A percentile compares a stretch with the other conserved stretches of the same genome.
Evolutionary conservation across 768 basidiomycete species (phyloP).

Genomic region (Mycena crocata): DNA sequence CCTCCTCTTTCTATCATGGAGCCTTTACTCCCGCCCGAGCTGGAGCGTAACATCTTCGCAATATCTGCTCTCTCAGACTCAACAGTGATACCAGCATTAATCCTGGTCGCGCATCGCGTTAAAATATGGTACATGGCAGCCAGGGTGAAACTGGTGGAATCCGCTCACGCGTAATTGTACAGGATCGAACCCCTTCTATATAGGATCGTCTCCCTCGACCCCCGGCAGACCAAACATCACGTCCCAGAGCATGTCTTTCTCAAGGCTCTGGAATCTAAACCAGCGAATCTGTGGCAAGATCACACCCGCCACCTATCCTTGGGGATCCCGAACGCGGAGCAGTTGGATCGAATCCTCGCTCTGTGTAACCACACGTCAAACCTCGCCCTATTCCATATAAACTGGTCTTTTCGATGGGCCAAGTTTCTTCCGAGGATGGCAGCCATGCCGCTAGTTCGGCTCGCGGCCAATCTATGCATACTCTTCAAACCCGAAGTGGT

Average conservation of each 20-base stretch:
- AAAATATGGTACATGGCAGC: not conserved
- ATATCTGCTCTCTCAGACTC: conserved; percentile 4
- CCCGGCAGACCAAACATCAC: not conserved
- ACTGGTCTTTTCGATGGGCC: not conserved
- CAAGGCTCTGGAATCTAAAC: not conserved
- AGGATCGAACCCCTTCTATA: conserved; percentile 7
- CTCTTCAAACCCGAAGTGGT: not conserved
- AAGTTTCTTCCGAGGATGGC: not conserved
- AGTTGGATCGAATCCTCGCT: not conserved
- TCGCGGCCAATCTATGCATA: not conserved
- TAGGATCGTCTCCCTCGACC: not conserved
- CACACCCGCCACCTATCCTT: conserved; percentile 1
- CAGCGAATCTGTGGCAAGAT: not conserved
- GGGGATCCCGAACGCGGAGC: not conserved
- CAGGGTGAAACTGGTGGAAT: not conserved
- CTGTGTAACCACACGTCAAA: not conserved
- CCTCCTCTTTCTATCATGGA: not conserved
- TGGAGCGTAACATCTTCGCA: not conserved
- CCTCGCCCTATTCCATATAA: not conserved
- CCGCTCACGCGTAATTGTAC: not conserved
- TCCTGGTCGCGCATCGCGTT: conserved; percentile 6
- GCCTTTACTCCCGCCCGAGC: not conserved
- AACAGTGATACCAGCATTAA: not conserved
- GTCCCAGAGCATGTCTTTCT: not conserved
- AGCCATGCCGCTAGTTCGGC: not conserved